phyloP scores from a whole-genome alignment of 1,139 yeast genomes.

The Hansenula lynferdii region DNA sequence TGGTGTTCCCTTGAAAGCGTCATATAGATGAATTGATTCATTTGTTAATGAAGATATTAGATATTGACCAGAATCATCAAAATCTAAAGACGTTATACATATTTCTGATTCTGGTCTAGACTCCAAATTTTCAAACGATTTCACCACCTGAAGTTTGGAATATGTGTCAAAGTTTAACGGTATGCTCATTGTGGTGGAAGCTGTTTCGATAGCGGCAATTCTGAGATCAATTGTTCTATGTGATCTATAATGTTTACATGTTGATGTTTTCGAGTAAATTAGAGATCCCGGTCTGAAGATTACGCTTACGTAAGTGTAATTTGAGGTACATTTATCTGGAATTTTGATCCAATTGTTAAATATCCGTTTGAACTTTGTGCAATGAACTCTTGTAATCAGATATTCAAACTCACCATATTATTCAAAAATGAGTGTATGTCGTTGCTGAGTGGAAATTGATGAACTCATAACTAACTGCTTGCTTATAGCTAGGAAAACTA shows the following conservation, averaged over 20 bases:
- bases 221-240: no score
- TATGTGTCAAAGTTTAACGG: slow-evolving; percentile 38
- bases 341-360: no score
- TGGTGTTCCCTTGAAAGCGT: slow-evolving; percentile 60
- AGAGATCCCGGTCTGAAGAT: no score
- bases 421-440: slow-evolving; percentile 2
- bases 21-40: slow-evolving; percentile 81
- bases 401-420: no score
- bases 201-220: no score
- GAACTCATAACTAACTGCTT: background rate
- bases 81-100: slow-evolving; percentile 70
- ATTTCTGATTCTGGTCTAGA: slow-evolving; percentile 49
- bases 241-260: no score
- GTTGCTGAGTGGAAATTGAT: background rate
- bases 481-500: slow-evolving; percentile 43
- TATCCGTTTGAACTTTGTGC: no score
- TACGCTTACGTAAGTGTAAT: no score
- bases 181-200: slow-evolving; percentile 25
- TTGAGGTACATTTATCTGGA: no score
- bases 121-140: slow-evolving; percentile 51
- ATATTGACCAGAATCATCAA: slow-evolving; percentile 80
- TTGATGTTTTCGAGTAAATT: no score
- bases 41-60: slow-evolving; percentile 77
- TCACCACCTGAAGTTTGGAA: slow-evolving; percentile 43
- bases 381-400: no score